phyloP scores from a whole-genome alignment of 2,329 filamentous ascomycete genomes.

The Botrytis tulipae region DNA sequence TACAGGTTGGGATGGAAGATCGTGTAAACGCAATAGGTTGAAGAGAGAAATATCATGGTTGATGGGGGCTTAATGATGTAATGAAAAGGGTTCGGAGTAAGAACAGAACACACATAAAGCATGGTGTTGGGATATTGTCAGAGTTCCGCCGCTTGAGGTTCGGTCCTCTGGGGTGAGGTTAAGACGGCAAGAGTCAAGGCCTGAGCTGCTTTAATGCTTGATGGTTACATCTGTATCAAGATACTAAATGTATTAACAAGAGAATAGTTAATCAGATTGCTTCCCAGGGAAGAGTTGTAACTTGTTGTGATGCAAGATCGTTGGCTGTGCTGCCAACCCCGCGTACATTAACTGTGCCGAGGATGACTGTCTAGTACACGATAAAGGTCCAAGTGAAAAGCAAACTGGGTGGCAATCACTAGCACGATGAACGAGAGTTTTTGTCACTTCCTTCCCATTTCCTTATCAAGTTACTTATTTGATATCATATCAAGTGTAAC shows the following conservation, averaged over 20 bases:
- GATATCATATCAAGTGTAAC: not conserved
- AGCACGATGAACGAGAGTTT: not conserved
- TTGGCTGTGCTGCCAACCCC: not conserved
- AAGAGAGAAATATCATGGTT: not conserved
- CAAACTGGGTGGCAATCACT: not conserved
- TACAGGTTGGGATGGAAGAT: not conserved
- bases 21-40: not conserved
- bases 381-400: not conserved
- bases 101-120: accelerated
- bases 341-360: not conserved
- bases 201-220: not conserved
- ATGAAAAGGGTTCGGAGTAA: not conserved
- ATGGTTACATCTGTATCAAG: not conserved
- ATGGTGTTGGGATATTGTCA: not conserved
- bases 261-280: not conserved
- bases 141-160: not conserved
- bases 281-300: not conserved
- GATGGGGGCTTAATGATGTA: not conserved
- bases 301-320: not conserved
- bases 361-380: not conserved
- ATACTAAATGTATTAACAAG: not conserved
- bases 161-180: not conserved
- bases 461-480: not conserved
- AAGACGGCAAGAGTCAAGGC: not conserved
- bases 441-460: not conserved